Conservation (phyloP, 768 basidiomycete genomes). For the Tylopilus balloui region DNA sequence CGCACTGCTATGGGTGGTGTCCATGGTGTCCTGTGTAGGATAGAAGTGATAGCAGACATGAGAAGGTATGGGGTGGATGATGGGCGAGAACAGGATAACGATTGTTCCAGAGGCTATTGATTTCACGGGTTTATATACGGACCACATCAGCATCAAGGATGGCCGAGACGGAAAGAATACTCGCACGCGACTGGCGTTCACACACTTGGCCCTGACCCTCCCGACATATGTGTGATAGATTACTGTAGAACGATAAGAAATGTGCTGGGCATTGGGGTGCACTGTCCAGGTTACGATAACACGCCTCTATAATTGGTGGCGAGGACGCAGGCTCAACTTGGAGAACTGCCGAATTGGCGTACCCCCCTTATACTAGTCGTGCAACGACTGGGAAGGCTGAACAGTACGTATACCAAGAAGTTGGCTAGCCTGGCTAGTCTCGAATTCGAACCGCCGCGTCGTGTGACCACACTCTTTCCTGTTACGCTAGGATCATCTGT, state of each 20-base stretch:
- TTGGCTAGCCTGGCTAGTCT: too few species aligned
- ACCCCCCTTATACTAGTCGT: too few species aligned
- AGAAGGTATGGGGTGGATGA: not conserved
- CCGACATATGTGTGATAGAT: too few species aligned
- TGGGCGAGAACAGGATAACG: not conserved
- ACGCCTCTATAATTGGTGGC: not conserved
- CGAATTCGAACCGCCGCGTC: too few species aligned
- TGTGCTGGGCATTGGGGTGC: not conserved
- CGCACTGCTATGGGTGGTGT: constrained; percentile 62
- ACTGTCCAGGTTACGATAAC: too few species aligned
- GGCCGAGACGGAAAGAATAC: not conserved
- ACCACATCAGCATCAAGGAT: not conserved
- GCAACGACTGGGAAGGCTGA: too few species aligned
- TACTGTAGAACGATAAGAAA: not conserved
- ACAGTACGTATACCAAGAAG: too few species aligned
- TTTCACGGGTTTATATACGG: not conserved
- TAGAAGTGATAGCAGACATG: constrained; percentile 30
- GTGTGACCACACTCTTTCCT: too few species aligned
- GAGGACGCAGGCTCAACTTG: too few species aligned
- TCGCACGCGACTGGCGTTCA: not conserved
- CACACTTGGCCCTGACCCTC: not conserved
- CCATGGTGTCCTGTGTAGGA: constrained; percentile 73
- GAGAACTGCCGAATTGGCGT: too few species aligned
- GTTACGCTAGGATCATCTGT: too few species aligned
- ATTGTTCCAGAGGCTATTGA: not conserved